A percentile compares a stretch with the other conserved stretches of the same genome.
Conservation (phyloP, 1,284 basidiomycete species). For the Gymnopus androsaceus region DNA sequence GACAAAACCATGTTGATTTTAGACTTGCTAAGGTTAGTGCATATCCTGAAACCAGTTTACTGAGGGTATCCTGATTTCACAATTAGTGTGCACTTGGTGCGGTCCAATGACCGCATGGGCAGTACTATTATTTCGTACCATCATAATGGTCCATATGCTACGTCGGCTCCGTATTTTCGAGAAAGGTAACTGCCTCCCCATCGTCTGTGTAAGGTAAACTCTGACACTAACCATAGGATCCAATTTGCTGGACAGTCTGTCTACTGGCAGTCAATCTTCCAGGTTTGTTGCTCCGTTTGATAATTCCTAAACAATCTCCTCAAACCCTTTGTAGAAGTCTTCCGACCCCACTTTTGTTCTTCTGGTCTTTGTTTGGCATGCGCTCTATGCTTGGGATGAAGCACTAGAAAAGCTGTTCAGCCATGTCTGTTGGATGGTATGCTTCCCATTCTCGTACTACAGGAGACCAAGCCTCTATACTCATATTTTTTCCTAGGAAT, state of each 20-base stretch:
- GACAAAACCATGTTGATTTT: not conserved
- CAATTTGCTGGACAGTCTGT: slow-evolving; percentile 47
- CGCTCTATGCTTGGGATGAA: slow-evolving; percentile 61
- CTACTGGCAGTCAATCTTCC: too few relatives aligned
- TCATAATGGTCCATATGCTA: slow-evolving; percentile 31
- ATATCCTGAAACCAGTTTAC: slow-evolving; percentile 17
- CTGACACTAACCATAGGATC: too few relatives aligned
- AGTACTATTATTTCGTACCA: slow-evolving; percentile 45
- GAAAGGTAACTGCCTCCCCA: too few relatives aligned
- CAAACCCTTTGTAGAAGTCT: slow-evolving; percentile 46
- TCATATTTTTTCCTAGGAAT: slow-evolving; percentile 34
- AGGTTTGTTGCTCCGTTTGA: too few relatives aligned
- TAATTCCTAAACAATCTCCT: too few relatives aligned
- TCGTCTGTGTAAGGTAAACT: too few relatives aligned
- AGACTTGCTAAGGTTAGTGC: not conserved
- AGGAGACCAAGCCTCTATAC: not conserved
- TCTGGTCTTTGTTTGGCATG: slow-evolving; percentile 56
- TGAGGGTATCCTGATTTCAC: slow-evolving; percentile 38
- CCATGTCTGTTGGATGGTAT: slow-evolving; percentile 48
- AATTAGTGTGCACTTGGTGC: slow-evolving; percentile 46
- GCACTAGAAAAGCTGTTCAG: slow-evolving; percentile 50
- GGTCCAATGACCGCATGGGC: slow-evolving; percentile 32
- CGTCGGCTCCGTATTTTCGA: slow-evolving; percentile 36
- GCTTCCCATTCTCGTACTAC: slow-evolving; percentile 10
- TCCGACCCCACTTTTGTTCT: slow-evolving; percentile 55